Percentiles rank a stretch among this genome's conserved stretches.
Conservation (phyloP, 2,329 filamentous ascomycete species). For the Metarhizium guizhouense region DNA sequence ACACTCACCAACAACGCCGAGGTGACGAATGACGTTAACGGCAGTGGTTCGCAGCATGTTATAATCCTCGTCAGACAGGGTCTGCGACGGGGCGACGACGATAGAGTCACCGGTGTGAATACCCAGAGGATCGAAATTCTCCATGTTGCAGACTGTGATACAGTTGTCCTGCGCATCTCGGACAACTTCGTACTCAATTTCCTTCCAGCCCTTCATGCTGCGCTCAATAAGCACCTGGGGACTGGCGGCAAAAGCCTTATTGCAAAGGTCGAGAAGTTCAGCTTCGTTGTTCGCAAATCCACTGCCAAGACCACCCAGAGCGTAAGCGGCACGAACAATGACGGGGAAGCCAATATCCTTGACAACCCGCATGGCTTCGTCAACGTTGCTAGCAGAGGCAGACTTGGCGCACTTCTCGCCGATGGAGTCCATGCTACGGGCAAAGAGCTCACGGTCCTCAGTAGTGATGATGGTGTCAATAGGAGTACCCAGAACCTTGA, state of each 20-base stretch:
- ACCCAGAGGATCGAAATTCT: conserved; percentile 97
- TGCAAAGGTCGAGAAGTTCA: conserved; percentile 79
- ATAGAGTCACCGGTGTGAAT: conserved; percentile 98
- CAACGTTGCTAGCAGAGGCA: conserved; percentile 77
- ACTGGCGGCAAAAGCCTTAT: conserved; percentile 89
- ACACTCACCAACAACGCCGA: conserved; percentile 96
- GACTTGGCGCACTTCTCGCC: conserved; percentile 97
- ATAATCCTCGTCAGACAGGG: conserved; percentile 94
- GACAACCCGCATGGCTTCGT: conserved; percentile 82
- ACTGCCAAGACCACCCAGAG: conserved; percentile 87
- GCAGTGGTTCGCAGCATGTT: conserved; percentile 98
- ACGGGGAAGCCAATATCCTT: conserved; percentile 92
- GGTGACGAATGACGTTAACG: conserved; percentile 92
- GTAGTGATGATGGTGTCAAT: conserved; percentile 98
- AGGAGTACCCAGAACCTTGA: conserved; percentile 89
- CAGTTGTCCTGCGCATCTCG: conserved; percentile 94
- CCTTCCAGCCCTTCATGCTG: conserved; percentile 99
- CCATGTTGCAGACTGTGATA: conserved; percentile 99
- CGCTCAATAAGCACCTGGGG: conserved; percentile 94
- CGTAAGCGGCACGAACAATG: conserved; percentile 93
- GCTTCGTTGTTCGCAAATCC: conserved; percentile 86
- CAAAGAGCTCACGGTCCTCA: conserved; percentile 94
- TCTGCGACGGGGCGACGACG: conserved; percentile 94
- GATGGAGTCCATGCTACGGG: conserved; percentile 96
- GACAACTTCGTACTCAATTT: conserved; percentile 98